Base-by-base conservation (phyloP, 306 rosid genomes). In the Ormosia semicastrata region DNA sequence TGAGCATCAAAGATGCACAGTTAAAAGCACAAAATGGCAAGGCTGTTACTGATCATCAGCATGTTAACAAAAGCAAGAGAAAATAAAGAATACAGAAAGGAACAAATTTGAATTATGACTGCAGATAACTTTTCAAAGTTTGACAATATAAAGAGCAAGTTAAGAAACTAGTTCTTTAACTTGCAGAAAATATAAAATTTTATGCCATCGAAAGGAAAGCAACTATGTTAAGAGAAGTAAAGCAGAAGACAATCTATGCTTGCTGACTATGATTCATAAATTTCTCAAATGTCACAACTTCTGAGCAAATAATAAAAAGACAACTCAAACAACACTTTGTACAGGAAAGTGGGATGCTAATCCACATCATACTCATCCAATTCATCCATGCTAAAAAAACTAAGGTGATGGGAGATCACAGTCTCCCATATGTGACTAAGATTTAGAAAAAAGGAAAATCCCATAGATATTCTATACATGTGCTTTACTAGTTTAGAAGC, bases 401-500 rank as follows among this genome's bases (percentile, higher is more conserved):
- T 15, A 32, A 57, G 46, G 29, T 44, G 4, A 49, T 49, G 1
- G 33, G 30, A 75, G 60, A 44, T 78, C 56, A 54, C 56, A 62
- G 12, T 44, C 77, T 57, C 71, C 15, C 66, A 62, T 33, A 59
- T 36, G 82, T 50, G 43, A 24, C 66, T 65, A 37, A 17, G 29
- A 36, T 68, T 32, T 43, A 18, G 40, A 40, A 12, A 44, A 11
- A 3, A 32, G 32, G 52, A 58, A 18, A 54, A n/a, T n/a, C n/a
- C n/a, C n/a, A n/a, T 33, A 71, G 44, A 67, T 37, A 77, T 73
- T 34, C 4, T 50, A 39, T 57, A 49, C 59, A 44, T 11, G 43
- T 30, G n/a, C 32, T 74, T 80, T 71, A 71, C 49, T 33, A 74
- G 9, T 54, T 83, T 70, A 72, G 53, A 86, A 81, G 34, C 34